Evolutionary conservation across 169 alveolate species (phyloP).

Genomic region (Cryptosporidium parvum): DNA sequence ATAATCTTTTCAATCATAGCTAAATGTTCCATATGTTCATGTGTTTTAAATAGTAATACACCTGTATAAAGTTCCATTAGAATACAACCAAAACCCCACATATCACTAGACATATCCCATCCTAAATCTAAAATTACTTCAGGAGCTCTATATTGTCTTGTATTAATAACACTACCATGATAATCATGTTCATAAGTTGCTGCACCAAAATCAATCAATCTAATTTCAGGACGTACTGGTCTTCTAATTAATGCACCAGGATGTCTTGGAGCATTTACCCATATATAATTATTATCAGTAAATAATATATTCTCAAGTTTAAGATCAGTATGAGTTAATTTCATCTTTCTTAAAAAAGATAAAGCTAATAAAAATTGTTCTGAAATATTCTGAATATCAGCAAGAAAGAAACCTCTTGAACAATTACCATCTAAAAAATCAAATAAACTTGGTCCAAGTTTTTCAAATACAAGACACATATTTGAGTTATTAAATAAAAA

Average conservation of each 20-base stretch:
- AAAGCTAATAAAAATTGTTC: conserved; percentile 92
- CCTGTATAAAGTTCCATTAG: conserved; percentile 94
- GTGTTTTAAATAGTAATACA: conserved; percentile 93
- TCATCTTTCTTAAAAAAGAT: conserved; percentile 90
- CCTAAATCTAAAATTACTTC: conserved; percentile 95
- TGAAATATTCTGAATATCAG: conserved; percentile 92
- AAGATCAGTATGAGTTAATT: conserved; percentile 98
- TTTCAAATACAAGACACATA: conserved; percentile 95
- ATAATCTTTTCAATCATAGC: conserved; percentile 92
- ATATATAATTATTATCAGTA: conserved; percentile 80
- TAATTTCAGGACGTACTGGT: conserved; percentile 89
- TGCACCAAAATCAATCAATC: conserved; percentile 98
- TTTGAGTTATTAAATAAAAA: conserved; percentile 89
- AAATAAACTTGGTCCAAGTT: conserved; percentile 94
- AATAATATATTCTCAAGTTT: conserved; percentile 97
- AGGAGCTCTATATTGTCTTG: conserved; percentile 98
- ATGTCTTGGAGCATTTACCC: conserved; percentile 82
- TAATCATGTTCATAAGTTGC: conserved; percentile 96
- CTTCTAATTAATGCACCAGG: conserved; percentile 82
- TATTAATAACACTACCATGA: conserved; percentile 96
- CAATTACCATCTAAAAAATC: conserved; percentile 93
- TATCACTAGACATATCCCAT: conserved; percentile 94
- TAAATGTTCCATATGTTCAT: conserved; percentile 94
- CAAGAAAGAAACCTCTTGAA: conserved; percentile 92
- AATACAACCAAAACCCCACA: conserved; percentile 97